Evolutionary conservation across 768 basidiomycete species (phyloP).

Genomic region (Russula lepida): DNA sequence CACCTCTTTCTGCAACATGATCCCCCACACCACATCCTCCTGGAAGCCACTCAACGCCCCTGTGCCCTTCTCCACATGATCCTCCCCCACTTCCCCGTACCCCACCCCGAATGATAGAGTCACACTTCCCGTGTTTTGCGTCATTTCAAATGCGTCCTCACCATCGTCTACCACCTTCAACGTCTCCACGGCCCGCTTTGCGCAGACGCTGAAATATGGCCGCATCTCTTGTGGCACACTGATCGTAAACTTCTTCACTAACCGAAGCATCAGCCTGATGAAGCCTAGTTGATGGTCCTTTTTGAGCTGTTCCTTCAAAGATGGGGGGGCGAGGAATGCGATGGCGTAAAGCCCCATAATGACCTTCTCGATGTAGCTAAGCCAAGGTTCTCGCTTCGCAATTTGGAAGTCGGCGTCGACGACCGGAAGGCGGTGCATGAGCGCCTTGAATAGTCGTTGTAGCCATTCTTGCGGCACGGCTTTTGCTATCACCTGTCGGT

Average conservation of each 20-base stretch:
- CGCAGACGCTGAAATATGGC: slow-evolving; percentile 42
- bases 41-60: slow-evolving; percentile 68
- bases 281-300: slow-evolving; percentile 58
- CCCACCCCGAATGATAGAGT: slow-evolving; percentile 80
- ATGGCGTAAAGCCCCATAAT: slow-evolving; percentile 81
- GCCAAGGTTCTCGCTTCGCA: slow-evolving; percentile 54
- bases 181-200: slow-evolving; percentile 64
- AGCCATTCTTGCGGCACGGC: slow-evolving; percentile 51
- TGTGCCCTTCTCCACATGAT: slow-evolving; percentile 57
- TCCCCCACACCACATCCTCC: slow-evolving; percentile 56
- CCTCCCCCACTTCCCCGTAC: slow-evolving; percentile 66
- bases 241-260: slow-evolving; percentile 57
- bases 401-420: slow-evolving; percentile 66
- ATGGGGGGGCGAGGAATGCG: slow-evolving; percentile 71
- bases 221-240: slow-evolving; percentile 45
- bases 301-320: slow-evolving; percentile 64
- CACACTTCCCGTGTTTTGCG: slow-evolving; percentile 46
- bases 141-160: slow-evolving; percentile 64
- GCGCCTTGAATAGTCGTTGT: slow-evolving; percentile 53
- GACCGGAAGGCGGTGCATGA: slow-evolving; percentile 81
- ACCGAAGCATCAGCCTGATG: slow-evolving; percentile 58
- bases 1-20: slow-evolving; percentile 63
- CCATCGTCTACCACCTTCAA: slow-evolving; percentile 73
- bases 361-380: slow-evolving; percentile 71
- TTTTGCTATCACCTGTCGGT: slow-evolving; percentile 62